Percentiles rank a stretch among this genome's conserved stretches.
These are phyloP conservation scores for Pelargonium fulgidum DNA, from an alignment of 441 rosid species.

Conservation along the genomic window DNA sequence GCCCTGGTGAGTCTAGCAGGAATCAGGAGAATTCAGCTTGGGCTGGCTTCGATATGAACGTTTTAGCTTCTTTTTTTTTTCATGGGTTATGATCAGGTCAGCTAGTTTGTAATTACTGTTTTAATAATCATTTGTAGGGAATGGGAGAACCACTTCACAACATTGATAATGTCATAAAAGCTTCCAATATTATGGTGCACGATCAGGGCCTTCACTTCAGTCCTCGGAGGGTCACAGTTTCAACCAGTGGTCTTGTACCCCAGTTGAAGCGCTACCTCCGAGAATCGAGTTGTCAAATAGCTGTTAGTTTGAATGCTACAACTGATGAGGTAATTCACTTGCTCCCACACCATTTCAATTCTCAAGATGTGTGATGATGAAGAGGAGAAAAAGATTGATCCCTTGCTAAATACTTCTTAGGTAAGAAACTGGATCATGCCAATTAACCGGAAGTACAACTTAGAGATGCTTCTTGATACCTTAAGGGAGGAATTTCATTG, in stretches of 20 bases:
- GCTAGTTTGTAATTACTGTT: constrained; percentile 7
- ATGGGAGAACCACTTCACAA: constrained; percentile 97
- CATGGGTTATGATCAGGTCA: neutral
- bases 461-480: constrained; percentile 65
- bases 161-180: constrained; percentile 67
- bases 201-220: constrained; percentile 88
- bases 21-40: neutral
- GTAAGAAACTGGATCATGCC: constrained; percentile 95
- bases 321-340: constrained; percentile 68
- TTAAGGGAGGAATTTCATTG: constrained; percentile 59
- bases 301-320: constrained; percentile 92
- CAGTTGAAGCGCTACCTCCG: constrained; percentile 70
- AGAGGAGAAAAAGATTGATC: constrained; percentile 8
- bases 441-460: constrained; percentile 69
- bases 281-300: constrained; percentile 69
- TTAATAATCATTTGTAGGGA: constrained; percentile 44
- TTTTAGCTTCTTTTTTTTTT: neutral
- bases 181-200: constrained; percentile 74
- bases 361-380: neutral
- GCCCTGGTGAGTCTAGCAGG: neutral
- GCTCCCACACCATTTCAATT: constrained; percentile 4
- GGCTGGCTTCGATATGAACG: neutral
- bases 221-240: constrained; percentile 84
- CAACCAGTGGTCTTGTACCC: constrained; percentile 92
- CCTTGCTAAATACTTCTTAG: constrained; percentile 31